These are phyloP conservation scores for Aphanomyces invadans DNA, from an alignment of 352 stramenopile species.

Conservation along the genomic window DNA sequence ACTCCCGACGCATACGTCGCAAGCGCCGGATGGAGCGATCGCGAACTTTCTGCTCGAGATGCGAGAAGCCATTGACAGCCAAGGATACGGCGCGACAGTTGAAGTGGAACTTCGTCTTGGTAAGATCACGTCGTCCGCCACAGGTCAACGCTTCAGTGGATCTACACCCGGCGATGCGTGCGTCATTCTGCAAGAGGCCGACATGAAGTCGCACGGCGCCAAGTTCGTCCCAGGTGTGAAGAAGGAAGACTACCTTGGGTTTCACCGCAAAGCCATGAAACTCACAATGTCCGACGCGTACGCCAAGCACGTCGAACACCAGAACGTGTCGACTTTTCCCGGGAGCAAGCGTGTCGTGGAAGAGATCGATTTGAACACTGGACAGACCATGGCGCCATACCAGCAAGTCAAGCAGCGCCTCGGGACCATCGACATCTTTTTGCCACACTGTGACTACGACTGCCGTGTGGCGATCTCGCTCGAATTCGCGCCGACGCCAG, in stretches of 20 bases:
- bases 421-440: conserved; percentile 78
- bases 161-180: conserved; percentile 67
- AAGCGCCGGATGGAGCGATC: conserved; percentile 66
- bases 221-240: conserved; percentile 73
- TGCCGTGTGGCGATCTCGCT: conserved; percentile 78
- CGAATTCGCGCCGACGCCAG: conserved; percentile 42
- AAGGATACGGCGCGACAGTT: conserved; percentile 64
- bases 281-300: conserved; percentile 66
- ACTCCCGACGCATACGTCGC: conserved; percentile 32
- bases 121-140: conserved; percentile 66
- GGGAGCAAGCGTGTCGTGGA: conserved; percentile 73
- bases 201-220: conserved; percentile 71
- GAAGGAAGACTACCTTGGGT: conserved; percentile 60
- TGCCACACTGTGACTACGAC: conserved; percentile 79
- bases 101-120: conserved; percentile 80
- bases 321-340: conserved; percentile 67
- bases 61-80: conserved; percentile 65
- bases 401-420: conserved; percentile 78
- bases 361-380: conserved; percentile 55
- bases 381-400: conserved; percentile 32
- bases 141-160: conserved; percentile 61
- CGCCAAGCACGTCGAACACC: conserved; percentile 66
- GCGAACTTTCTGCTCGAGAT: conserved; percentile 75
- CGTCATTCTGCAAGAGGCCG: conserved; percentile 55
- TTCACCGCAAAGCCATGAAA: conserved; percentile 52